These are phyloP conservation scores for Abeoforma whisleri DNA, from an alignment of 78 protist genomes.

Conservation along the genomic window DNA sequence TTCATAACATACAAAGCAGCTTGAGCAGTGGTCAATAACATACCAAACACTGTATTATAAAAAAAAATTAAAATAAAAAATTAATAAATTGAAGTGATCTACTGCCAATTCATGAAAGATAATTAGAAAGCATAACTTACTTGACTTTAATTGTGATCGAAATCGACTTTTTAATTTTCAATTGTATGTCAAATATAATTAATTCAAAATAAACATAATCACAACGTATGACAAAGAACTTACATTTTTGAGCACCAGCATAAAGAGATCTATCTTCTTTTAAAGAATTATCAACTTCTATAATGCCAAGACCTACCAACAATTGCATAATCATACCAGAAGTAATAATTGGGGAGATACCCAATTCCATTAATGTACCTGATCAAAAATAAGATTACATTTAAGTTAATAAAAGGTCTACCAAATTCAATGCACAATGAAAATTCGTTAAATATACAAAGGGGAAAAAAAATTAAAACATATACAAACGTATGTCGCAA, in stretches of 20 bases:
- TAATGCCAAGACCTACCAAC: conserved; percentile 90
- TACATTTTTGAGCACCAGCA: conserved; percentile 91
- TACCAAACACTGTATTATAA: conserved; percentile 69
- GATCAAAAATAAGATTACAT: too few species aligned
- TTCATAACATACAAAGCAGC: conserved; percentile 88
- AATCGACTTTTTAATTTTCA: too few species aligned
- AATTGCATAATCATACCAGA: conserved; percentile 91
- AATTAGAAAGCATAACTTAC: too few species aligned
- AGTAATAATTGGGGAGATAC: conserved; percentile 96
- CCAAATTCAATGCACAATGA: too few species aligned
- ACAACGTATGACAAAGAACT: neutral
- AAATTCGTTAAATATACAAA: too few species aligned
- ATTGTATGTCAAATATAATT: too few species aligned
- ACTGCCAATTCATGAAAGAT: too few species aligned
- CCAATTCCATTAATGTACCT: conserved; percentile 99
- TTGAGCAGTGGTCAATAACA: conserved; percentile 89
- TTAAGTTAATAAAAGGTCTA: too few species aligned
- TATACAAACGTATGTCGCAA: too few species aligned
- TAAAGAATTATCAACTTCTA: conserved; percentile 85
- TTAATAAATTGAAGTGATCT: neutral
- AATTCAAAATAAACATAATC: neutral
- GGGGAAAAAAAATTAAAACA: too few species aligned
- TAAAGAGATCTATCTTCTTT: conserved; percentile 80
- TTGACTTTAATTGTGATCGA: too few species aligned
- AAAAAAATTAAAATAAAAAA: neutral